A percentile compares a stretch with the other conserved stretches of the same genome.
Evolutionary conservation across 208 protist genomes (phyloP).

Genomic region (Herpetomonas tarakana): DNA sequence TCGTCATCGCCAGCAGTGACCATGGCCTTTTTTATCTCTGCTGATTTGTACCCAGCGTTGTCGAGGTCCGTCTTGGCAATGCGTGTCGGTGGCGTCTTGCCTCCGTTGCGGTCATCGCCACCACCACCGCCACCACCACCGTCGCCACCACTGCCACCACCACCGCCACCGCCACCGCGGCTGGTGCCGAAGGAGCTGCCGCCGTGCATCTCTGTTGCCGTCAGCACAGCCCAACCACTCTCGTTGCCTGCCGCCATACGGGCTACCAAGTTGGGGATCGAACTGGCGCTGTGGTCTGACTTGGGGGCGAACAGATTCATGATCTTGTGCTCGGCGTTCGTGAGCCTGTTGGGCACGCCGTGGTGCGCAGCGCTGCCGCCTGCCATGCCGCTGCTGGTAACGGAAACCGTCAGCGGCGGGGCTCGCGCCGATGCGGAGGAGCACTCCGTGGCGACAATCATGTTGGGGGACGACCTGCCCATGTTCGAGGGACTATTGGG

Average conservation of each 20-base stretch:
- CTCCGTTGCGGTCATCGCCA: slow-evolving; percentile 17
- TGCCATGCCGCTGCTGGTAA: slow-evolving; percentile 10
- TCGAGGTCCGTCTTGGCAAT: slow-evolving; percentile 9
- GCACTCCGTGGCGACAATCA: neutral
- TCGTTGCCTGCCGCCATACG: too few species aligned
- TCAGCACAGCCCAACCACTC: neutral
- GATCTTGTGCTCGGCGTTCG: slow-evolving; percentile 15
- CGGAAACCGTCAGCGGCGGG: neutral
- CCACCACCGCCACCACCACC: slow-evolving; percentile 30
- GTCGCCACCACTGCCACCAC: slow-evolving; percentile 12
- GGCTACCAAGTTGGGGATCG: neutral
- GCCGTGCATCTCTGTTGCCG: neutral
- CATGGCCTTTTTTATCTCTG: slow-evolving; percentile 18
- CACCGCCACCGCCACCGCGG: neutral
- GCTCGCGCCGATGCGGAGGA: neutral
- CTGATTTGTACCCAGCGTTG: slow-evolving; percentile 13
- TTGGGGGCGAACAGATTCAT: neutral
- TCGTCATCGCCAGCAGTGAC: slow-evolving; percentile 49
- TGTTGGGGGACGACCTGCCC: neutral
- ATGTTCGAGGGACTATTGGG: neutral
- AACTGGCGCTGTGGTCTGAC: neutral
- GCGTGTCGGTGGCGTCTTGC: slow-evolving; percentile 9
- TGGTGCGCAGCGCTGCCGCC: slow-evolving; percentile 3
- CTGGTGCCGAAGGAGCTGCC: neutral
- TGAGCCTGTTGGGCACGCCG: neutral